Base-by-base conservation (phyloP, 2,329 filamentous ascomycete genomes). In the Cladosporium phlei region DNA sequence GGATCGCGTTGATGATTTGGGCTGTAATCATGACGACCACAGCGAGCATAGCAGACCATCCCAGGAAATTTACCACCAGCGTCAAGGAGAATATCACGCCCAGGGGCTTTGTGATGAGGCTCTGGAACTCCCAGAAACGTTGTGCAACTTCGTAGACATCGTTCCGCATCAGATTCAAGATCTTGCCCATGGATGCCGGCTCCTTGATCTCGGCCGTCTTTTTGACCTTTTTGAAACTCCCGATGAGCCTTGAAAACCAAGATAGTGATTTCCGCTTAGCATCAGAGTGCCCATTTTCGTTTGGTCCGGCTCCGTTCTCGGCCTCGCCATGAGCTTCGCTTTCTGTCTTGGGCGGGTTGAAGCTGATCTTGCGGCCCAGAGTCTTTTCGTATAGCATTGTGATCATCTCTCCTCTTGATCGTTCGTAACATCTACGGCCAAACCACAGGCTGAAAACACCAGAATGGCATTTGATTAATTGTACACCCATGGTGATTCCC, bases 341-440 rank as follows among this genome's bases (percentile, higher is more conserved):
- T 1, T 59, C 50, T 25, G 63, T 25, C 57, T 63, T 39, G n/a
- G 34, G 30, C 14, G 42, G 37, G n/a, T 56, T 52, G 42, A 62
- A 61, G 14, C 58, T 61, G 20, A 76, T 79, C 64, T 88, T 88
- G 5, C 85, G 70, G 8, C 79, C 77, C 10, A 88, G 63, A 0
- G 83, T 85, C 65, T 91, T 91, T 58, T 88, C 85, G 58, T 88
- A 88, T 10, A 90, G 74, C 78, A 88, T 88, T 12, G 86, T 90
- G 49, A 91, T 85, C 76, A 91, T 80, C 66, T 95, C 88, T 4
- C 89, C 89, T 38, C 89, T 75, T 4, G 85, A 88, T 48, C 89
- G 73, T 64, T 95, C 89, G 56, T 95, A 95, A 21, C 80, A 80
- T 50, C 90, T 81, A 53, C 89, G 79, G n/a, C 82, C 81, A 59